Evolutionary conservation across 2,329 filamentous ascomycete genomes (phyloP), one percentile per base, ranked within the genome.

Genomic region (Graphilbum sp.): DNA sequence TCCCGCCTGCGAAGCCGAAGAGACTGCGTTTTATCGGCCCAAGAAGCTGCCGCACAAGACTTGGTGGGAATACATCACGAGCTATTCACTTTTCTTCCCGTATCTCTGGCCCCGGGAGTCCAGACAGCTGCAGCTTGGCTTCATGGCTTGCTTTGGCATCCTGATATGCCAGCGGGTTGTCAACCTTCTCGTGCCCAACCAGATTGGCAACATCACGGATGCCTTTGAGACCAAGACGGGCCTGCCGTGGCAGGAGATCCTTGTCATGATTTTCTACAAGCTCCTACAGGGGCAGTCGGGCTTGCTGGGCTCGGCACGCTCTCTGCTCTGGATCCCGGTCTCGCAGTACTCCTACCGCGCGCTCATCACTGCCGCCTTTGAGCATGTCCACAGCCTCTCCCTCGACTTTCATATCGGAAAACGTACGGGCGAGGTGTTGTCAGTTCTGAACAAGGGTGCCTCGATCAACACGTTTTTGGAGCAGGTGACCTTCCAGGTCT

Each of bases 391-490:
- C 57, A 79, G 80, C 36, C 74, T 98, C 25, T 95, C 87, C 56
- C 69, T 96, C 46, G 90, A 96, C 55, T 98, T 98, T 52, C 90
- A 98, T 54, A 71, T 96, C 3, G 86, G 85, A 37, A 98, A 98
- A 61, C 84, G 88, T 52, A 98, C 90, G 0, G 90, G 90, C 45
- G 90, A 98, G 58, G 86, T 98, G 10, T 64, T 96, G 15, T 96
- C 88, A 13, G 90, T 90, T 1, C 67, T 98, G 46, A 94, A 90
- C 62, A 98, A 98, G 57, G 90, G 90, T 34, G 87, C 80, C 43
- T 83, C 88, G 3, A 93, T 98, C 64, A 96, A 96, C 52, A 85
- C 81, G 6, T 98, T 98, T 55, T 69, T 98, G 40, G 90, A 96
- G 58, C 86, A 94, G 57, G 76, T 95, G 47, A 96, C 88, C 1